These are phyloP conservation scores for Ophiostoma australiae DNA, from an alignment of 2,329 filamentous ascomycete species.

Conservation along the genomic window DNA sequence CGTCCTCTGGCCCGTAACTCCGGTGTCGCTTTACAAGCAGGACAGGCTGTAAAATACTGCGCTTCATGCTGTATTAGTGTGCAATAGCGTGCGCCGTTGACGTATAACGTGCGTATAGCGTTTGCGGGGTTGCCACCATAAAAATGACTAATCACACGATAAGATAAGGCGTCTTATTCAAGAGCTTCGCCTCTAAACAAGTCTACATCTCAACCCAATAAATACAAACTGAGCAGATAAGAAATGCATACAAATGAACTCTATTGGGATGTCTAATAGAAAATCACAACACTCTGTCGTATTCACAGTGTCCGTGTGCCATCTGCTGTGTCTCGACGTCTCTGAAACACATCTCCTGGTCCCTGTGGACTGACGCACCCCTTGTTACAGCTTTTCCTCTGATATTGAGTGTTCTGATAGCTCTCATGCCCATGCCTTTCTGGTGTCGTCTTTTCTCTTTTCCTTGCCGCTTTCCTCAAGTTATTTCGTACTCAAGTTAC, in stretches of 20 bases:
- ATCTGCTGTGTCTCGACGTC: background rate
- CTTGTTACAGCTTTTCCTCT: background rate
- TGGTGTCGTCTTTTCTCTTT: background rate
- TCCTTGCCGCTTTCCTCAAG: background rate
- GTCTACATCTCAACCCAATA: background rate
- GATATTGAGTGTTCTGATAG: too few species aligned
- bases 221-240: background rate
- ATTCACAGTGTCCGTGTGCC: background rate
- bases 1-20: constrained; percentile 19
- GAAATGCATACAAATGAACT: background rate
- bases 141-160: background rate
- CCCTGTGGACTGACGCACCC: constrained; percentile 1
- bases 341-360: background rate
- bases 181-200: background rate
- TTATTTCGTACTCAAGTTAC: background rate
- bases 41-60: background rate
- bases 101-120: background rate
- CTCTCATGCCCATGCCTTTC: background rate
- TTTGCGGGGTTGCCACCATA: background rate
- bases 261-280: background rate
- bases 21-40: constrained; percentile 25
- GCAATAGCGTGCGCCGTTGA: background rate
- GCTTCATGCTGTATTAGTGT: background rate
- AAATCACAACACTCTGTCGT: background rate
- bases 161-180: background rate